phyloP scores from a whole-genome alignment of 306 rosid genomes.

The Amphicarpaea edgeworthii region DNA sequence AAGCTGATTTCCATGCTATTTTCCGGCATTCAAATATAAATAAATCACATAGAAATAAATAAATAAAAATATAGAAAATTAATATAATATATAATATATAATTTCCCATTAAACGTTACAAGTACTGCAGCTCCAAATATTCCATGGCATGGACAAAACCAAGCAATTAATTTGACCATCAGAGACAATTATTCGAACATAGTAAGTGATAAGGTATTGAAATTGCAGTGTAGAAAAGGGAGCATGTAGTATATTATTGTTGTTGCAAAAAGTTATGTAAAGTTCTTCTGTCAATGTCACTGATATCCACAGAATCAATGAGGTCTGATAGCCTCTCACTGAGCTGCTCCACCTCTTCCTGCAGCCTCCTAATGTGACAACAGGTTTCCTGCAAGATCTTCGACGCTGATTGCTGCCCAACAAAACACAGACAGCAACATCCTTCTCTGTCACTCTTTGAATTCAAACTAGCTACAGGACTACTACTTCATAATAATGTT shows the following conservation, averaged over 20 bases:
- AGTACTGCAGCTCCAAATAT: neutral
- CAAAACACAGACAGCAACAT: slow-evolving; percentile 9
- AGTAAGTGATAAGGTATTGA: neutral
- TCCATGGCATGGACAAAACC: neutral
- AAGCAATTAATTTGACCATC: neutral
- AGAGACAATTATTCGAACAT: neutral
- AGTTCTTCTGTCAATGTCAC: slow-evolving; percentile 49
- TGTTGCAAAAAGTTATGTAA: slow-evolving; percentile 45
- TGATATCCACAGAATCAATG: slow-evolving; percentile 50
- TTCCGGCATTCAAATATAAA: neutral
- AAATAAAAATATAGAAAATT: neutral
- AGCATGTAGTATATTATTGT: neutral
- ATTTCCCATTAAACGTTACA: neutral
- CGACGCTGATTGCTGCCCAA: slow-evolving; percentile 48
- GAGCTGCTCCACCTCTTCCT: slow-evolving; percentile 57
- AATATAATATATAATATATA: neutral
- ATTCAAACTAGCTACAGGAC: neutral
- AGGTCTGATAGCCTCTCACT: slow-evolving; percentile 49
- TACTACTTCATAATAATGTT: neutral
- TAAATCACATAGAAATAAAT: neutral
- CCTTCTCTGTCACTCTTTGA: neutral
- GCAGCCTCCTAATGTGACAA: slow-evolving; percentile 50
- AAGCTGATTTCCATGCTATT: neutral
- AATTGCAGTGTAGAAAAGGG: neutral
- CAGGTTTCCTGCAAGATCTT: slow-evolving; percentile 51